Evolutionary conservation across 2,329 filamentous ascomycete species (phyloP), one percentile per base, ranked within the genome.

Genomic region (Pseudogymnoascus sp.): DNA sequence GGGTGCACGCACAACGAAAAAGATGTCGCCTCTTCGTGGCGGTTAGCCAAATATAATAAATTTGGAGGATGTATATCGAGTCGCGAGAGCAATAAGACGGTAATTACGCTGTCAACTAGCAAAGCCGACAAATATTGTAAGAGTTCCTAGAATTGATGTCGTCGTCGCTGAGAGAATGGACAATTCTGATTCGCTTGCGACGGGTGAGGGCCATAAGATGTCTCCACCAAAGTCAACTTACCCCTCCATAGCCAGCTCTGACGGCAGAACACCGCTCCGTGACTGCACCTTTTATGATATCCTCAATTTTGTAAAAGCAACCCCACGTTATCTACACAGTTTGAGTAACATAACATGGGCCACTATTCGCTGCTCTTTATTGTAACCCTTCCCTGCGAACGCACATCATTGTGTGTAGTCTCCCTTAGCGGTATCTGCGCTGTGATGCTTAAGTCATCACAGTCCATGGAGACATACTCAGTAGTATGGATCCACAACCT

Each of bases 1-100:
- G 47, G 47, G 47, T 54, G 47, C 47, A 54, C 47, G 47, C 47
- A 54, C 47, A 54, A 32, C 47, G 47, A 32, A 54, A 47, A 54
- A 54, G 47, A 54, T 14, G 47, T 54, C 47, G 47, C 47, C 11
- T 54, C 47, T 32, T 54, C n/a, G 9, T 20, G 28, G 11, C 47
- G 28, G 47, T 34, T 18, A 54, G 47, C 47, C 28, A 54, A 54
- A 54, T 54, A 54, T 54, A 54, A 34, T 54, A 34, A 54, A 14
- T 54, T 54, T 54, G 28, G 3, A 20, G 12, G 28, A 32, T 20
- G 28, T 54, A 34, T 54, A 34, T 54, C 28, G 16, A 16, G 16
- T 54, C 16, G 47, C 28, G 47, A 54, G 28, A 54, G 28, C 28
- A 54, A 28, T 32, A 54, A 28, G 47, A 54, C 47, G n/a, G 6